Percentiles rank a stretch among this genome's conserved stretches.
These are phyloP conservation scores for Halophytophthora polymorphica DNA, from an alignment of 352 stramenopile species.

Conservation along the genomic window DNA sequence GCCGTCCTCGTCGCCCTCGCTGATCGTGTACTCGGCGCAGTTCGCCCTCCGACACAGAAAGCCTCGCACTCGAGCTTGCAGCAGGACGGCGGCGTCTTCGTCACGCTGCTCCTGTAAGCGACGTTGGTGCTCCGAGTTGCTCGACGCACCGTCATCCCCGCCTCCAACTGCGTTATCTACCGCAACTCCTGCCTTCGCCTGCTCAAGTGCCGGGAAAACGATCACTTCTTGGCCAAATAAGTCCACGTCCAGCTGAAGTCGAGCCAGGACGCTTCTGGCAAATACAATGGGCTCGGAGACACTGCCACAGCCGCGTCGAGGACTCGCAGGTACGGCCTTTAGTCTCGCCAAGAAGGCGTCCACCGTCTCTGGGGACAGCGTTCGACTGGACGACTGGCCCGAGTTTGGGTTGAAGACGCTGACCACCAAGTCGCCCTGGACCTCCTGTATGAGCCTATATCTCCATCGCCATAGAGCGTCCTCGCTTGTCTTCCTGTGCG, in stretches of 20 bases:
- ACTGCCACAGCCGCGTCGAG: slow-evolving; percentile 1
- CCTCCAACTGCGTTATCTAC: not conserved
- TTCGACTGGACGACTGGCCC: slow-evolving; percentile 18
- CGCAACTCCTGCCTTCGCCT: not conserved
- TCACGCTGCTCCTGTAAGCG: slow-evolving; percentile 2
- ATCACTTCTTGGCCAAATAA: slow-evolving; percentile 54
- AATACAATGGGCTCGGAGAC: slow-evolving; percentile 26
- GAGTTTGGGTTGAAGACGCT: slow-evolving; percentile 47
- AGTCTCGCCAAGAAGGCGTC: slow-evolving; percentile 9
- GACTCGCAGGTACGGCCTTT: not conserved
- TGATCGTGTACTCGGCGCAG: slow-evolving; percentile 16
- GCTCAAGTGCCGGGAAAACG: slow-evolving; percentile 44
- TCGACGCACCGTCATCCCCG: not conserved
- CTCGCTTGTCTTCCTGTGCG: not conserved
- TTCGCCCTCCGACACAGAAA: slow-evolving; percentile 7
- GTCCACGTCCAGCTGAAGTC: slow-evolving; percentile 54
- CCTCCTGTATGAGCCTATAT: slow-evolving; percentile 15
- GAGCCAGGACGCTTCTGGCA: slow-evolving; percentile 28
- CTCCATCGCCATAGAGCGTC: slow-evolving; percentile 5
- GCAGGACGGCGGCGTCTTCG: not conserved
- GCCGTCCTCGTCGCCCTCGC: slow-evolving; percentile 10
- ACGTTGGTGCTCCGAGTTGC: not conserved
- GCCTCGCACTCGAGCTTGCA: slow-evolving; percentile 6
- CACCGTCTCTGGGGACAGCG: slow-evolving; percentile 18
- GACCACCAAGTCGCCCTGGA: slow-evolving; percentile 25